These are phyloP conservation scores for Pilasporangium apinafurcum DNA, from an alignment of 352 stramenopile species.

Conservation along the genomic window DNA sequence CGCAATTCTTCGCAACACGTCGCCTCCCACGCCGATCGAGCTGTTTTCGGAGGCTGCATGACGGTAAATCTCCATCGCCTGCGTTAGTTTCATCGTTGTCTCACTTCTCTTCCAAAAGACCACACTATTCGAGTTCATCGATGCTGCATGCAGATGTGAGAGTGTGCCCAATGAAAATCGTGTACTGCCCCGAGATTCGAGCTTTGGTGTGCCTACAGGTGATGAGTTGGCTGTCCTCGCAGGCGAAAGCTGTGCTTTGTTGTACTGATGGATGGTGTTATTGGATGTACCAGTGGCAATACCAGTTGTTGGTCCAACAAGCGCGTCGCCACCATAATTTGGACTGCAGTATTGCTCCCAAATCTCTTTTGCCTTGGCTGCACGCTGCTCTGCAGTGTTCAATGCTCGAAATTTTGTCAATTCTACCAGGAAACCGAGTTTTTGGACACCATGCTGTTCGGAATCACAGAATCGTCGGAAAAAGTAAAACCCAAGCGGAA, in stretches of 20 bases:
- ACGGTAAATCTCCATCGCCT: conserved; percentile 33
- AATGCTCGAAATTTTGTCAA: conserved; percentile 66
- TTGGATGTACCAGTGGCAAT: no score
- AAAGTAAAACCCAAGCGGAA: conserved; percentile 80
- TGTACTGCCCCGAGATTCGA: conserved; percentile 1
- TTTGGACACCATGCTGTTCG: conserved; percentile 53
- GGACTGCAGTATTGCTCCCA: conserved; percentile 42
- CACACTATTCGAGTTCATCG: conserved; percentile 52
- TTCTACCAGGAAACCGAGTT: conserved; percentile 67
- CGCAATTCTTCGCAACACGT: conserved; percentile 44
- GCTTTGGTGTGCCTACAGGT: no score
- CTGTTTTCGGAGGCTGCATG: conserved; percentile 25
- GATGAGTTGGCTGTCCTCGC: no score
- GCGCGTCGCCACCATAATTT: conserved; percentile 3
- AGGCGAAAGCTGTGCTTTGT: no score
- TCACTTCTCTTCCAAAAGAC: conserved; percentile 61
- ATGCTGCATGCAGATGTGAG: conserved; percentile 52
- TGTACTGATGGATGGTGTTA: no score
- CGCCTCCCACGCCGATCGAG: conserved; percentile 46
- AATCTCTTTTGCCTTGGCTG: conserved; percentile 45
- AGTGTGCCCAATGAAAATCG: conserved; percentile 40
- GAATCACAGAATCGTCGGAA: conserved; percentile 67
- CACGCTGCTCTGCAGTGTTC: conserved; percentile 31
- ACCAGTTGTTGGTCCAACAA: neutral
- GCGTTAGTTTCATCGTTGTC: conserved; percentile 20